Percentiles rank a stretch among this genome's conserved stretches.
Conservation (phyloP, 2,329 filamentous ascomycete species). For the Trichoderma endophyticum region DNA sequence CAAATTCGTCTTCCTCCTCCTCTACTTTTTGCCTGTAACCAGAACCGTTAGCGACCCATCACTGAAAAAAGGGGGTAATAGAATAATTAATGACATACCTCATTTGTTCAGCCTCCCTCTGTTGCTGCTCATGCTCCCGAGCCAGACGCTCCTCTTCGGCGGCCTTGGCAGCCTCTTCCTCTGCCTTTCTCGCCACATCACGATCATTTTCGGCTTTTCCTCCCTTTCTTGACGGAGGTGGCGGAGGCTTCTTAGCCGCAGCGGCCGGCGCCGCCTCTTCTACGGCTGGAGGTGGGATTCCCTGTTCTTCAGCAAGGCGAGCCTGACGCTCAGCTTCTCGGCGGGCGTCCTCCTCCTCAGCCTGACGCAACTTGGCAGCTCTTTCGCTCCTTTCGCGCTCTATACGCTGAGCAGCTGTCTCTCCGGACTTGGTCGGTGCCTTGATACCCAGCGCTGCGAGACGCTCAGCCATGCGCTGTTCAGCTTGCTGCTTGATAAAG, state of each 20-base stretch:
- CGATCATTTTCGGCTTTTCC: constrained; percentile 60
- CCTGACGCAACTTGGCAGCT: constrained; percentile 80
- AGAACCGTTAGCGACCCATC: constrained; percentile 27
- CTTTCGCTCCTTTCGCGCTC: constrained; percentile 87
- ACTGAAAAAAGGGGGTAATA: not conserved
- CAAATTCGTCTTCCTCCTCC: constrained; percentile 75
- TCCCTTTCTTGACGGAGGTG: constrained; percentile 74
- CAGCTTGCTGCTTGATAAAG: constrained; percentile 95
- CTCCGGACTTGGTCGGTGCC: constrained; percentile 72
- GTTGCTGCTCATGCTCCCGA: constrained; percentile 73
- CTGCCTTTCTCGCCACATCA: constrained; percentile 54
- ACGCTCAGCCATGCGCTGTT: constrained; percentile 94
- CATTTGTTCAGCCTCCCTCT: constrained; percentile 68
- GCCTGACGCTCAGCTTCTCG: constrained; percentile 84
- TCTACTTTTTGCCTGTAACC: constrained; percentile 64
- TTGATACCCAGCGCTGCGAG: constrained; percentile 91
- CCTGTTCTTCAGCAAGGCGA: constrained; percentile 75
- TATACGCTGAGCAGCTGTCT: constrained; percentile 76
- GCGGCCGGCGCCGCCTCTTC: constrained; percentile 42
- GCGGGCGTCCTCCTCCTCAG: constrained; percentile 89
- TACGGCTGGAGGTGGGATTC: constrained; percentile 55
- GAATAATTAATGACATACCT: constrained; percentile 63
- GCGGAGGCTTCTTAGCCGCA: constrained; percentile 64
- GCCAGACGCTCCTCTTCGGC: constrained; percentile 64
- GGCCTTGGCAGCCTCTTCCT: constrained; percentile 58